phyloP scores from a whole-genome alignment of 495 filamentous ascomycete species.

The Podospora pseudoanserina region DNA sequence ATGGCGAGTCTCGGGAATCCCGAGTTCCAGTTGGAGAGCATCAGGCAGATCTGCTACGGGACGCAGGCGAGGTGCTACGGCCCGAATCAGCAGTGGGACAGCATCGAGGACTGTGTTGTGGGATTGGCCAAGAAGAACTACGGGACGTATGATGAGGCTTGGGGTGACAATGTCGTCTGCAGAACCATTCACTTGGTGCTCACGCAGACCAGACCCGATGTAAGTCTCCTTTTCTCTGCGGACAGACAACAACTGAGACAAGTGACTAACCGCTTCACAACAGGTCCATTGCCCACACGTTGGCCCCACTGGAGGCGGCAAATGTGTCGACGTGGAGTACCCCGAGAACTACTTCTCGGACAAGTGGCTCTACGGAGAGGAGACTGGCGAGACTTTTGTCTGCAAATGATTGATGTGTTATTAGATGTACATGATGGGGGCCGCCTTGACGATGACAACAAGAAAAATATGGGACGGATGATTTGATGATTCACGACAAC shows the following conservation, averaged over 20 bases:
- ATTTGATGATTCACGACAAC: background rate
- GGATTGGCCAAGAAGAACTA: conserved; percentile 28
- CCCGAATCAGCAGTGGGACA: conserved; percentile 33
- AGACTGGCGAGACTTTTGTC: conserved; percentile 35
- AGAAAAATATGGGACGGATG: background rate
- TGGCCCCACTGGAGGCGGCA: conserved; percentile 39
- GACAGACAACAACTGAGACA: background rate
- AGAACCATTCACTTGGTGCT: conserved; percentile 38
- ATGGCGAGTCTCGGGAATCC: conserved; percentile 24
- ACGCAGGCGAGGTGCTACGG: conserved; percentile 34
- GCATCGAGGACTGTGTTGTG: conserved; percentile 28
- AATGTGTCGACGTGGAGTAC: conserved; percentile 35
- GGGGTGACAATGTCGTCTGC: conserved; percentile 42
- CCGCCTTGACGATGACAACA: background rate
- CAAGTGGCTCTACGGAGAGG: conserved; percentile 31
- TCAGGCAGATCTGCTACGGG: conserved; percentile 29
- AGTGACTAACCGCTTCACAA: conserved; percentile 10
- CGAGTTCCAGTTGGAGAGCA: conserved; percentile 24
- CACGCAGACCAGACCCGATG: conserved; percentile 36
- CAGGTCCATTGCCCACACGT: conserved; percentile 42
- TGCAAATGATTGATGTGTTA: conserved; percentile 13
- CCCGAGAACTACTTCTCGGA: conserved; percentile 34
- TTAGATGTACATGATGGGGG: background rate
- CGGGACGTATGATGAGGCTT: conserved; percentile 40
- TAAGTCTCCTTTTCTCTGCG: conserved; percentile 17